Conservation (phyloP, 164 flowering plant species). For the Santalum album region DNA sequence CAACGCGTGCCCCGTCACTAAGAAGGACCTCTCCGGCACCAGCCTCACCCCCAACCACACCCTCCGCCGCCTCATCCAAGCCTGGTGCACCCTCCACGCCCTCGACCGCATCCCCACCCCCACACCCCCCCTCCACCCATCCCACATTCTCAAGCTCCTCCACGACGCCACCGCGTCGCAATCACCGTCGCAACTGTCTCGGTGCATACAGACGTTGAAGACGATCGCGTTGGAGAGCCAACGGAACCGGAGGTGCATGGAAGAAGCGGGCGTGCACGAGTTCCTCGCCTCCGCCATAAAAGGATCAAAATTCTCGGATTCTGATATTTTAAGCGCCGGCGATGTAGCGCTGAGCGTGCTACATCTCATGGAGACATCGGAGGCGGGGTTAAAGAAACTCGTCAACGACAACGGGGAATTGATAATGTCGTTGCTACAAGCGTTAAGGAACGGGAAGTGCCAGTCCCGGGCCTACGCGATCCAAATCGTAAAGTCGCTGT, state of each 20-base stretch:
- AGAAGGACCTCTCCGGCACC: slow-evolving; percentile 25
- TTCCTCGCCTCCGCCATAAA: slow-evolving; percentile 38
- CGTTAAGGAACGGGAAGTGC: slow-evolving; percentile 28
- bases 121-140: slow-evolving; percentile 35
- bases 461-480: slow-evolving; percentile 41
- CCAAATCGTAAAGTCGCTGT: slow-evolving; percentile 33
- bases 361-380: slow-evolving; percentile 30
- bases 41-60: slow-evolving; percentile 72
- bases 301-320: no score
- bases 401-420: slow-evolving; percentile 19
- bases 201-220: slow-evolving; percentile 31
- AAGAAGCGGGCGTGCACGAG: slow-evolving; percentile 39
- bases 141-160: slow-evolving; percentile 32
- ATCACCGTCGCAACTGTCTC: slow-evolving; percentile 18
- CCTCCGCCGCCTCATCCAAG: slow-evolving; percentile 68
- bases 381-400: slow-evolving; percentile 24
- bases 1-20: slow-evolving; percentile 58
- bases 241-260: slow-evolving; percentile 30
- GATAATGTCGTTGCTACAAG: slow-evolving; percentile 25
- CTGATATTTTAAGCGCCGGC: slow-evolving; percentile 1
- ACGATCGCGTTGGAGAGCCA: slow-evolving; percentile 30
- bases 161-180: slow-evolving; percentile 19
- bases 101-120: slow-evolving; percentile 53
- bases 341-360: slow-evolving; percentile 51
- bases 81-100: slow-evolving; percentile 69